phyloP scores from a whole-genome alignment of 129 eudicot species.

The Lactuca sativa region DNA sequence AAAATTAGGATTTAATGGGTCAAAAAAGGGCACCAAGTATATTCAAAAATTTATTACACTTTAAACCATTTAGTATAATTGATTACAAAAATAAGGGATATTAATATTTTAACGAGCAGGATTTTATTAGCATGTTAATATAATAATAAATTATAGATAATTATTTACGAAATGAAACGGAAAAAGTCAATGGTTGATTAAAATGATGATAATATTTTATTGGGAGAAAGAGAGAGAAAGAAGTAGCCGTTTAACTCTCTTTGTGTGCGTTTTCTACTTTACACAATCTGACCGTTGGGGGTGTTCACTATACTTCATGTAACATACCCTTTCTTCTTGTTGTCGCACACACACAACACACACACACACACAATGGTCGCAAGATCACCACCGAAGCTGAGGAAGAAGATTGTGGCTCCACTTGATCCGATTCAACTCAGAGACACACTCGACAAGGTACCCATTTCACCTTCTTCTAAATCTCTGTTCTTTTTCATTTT shows the following conservation, averaged over 20 bases:
- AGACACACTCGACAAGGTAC: slow-evolving; percentile 84
- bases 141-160: no score
- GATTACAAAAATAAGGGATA: no score
- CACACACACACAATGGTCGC: slow-evolving; percentile 64
- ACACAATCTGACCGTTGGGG: slow-evolving; percentile 28
- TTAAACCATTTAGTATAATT: no score
- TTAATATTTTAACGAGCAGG: not conserved
- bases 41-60: no score
- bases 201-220: not conserved
- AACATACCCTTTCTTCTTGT: not conserved
- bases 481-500: not conserved
- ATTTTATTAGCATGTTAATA: not conserved
- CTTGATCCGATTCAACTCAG: slow-evolving; percentile 74
- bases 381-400: slow-evolving; percentile 83
- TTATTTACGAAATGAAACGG: not conserved
- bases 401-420: slow-evolving; percentile 63
- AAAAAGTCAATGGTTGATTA: slow-evolving; percentile 19
- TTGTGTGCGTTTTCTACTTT: slow-evolving; percentile 22
- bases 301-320: slow-evolving; percentile 4
- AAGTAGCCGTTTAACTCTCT: slow-evolving; percentile 25
- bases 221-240: slow-evolving; percentile 9
- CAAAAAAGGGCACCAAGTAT: no score
- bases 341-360: slow-evolving; percentile 19
- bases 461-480: not conserved
- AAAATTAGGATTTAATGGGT: no score